Evolutionary conservation across 352 stramenopile species (phyloP).

Genomic region (Pythium folliculosum): DNA sequence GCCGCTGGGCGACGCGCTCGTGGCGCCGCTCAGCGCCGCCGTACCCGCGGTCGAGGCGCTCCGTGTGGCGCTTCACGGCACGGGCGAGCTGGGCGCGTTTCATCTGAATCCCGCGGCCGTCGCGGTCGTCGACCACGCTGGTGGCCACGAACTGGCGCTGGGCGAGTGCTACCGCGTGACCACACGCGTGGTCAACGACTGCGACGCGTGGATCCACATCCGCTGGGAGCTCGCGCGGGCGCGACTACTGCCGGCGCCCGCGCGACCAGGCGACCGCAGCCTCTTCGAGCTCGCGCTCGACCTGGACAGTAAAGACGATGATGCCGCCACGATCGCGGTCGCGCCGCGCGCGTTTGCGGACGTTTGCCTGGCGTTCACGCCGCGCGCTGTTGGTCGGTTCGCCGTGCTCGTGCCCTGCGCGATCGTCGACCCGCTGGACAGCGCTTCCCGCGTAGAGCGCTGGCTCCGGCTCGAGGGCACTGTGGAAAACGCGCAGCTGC

Average conservation of each 20-base stretch:
- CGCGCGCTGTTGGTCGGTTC: constrained; percentile 40
- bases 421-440: constrained; percentile 21
- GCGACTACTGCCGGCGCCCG: neutral
- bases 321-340: neutral
- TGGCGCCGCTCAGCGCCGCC: constrained; percentile 3
- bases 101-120: constrained; percentile 10
- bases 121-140: neutral
- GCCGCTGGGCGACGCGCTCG: constrained; percentile 2
- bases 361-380: constrained; percentile 43
- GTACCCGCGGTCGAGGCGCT: constrained; percentile 16
- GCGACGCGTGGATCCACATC: constrained; percentile 34
- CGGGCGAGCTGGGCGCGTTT: constrained; percentile 21
- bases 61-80: constrained; percentile 16
- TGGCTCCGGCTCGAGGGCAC: constrained; percentile 58
- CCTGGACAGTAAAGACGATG: neutral
- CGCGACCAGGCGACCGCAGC: too few relatives aligned
- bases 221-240: constrained; percentile 27
- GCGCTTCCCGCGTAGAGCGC: constrained; percentile 31
- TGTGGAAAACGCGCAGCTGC: constrained; percentile 42
- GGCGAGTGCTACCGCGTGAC: constrained; percentile 12
- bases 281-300: constrained; percentile 8
- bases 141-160: neutral
- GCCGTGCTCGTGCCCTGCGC: constrained; percentile 45
- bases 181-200: constrained; percentile 36
- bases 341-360: constrained; percentile 21